These are phyloP conservation scores for Macrolepiota fuliginosa DNA, from an alignment of 768 basidiomycete species.

Conservation along the genomic window DNA sequence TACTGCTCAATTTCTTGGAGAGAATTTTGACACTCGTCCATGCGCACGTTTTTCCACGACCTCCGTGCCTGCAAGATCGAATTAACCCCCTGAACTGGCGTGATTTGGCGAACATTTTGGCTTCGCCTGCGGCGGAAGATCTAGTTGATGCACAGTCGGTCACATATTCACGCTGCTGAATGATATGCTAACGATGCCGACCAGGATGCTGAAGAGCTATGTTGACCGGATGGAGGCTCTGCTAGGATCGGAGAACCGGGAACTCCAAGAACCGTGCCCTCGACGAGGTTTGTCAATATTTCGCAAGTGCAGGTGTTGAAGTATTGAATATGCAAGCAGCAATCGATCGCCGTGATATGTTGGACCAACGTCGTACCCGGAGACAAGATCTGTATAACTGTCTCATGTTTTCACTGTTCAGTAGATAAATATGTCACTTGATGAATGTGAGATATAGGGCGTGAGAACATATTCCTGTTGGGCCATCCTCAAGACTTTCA, in stretches of 20 bases:
- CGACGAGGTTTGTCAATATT: not conserved
- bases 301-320: not conserved
- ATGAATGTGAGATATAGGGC: not conserved
- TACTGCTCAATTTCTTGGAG: not conserved
- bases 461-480: conserved; percentile 8
- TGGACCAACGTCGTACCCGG: not conserved
- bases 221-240: not conserved
- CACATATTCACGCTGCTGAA: not conserved
- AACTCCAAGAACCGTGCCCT: not conserved
- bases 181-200: not conserved
- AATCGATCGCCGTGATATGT: not conserved
- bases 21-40: not conserved
- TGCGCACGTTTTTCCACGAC: not conserved
- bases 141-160: not conserved
- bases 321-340: not conserved
- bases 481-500: conserved; percentile 1
- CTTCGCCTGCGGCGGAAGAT: not conserved
- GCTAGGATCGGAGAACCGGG: not conserved
- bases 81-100: conserved; percentile 5
- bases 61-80: not conserved
- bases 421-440: not conserved
- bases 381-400: not conserved
- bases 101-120: conserved; percentile 7
- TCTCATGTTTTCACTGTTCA: not conserved
- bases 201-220: not conserved